Base-by-base conservation (phyloP, 257 asterid genomes). In the Coffea eugenioides region DNA sequence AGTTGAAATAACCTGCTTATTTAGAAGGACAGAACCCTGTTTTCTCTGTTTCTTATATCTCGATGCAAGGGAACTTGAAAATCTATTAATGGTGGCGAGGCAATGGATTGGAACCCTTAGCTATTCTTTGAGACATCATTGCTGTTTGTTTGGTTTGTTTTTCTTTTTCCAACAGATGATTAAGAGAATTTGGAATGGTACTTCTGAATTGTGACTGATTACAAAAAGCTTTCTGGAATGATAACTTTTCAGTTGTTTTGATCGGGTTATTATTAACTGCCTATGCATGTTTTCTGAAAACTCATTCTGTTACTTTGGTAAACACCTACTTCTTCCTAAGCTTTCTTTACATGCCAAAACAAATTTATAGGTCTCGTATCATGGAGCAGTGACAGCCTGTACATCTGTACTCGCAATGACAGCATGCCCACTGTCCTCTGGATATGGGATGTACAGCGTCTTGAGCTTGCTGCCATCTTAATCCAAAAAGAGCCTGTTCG, bases 361-460 rank as follows among this genome's bases (percentile, higher is more conserved):
- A 79, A 85, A 81, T 79, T 16, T 81, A 71, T 92, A 96, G 99
- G 98, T 54, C 94, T 96, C 23, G 75, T 94, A 87, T 91, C 97
- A 71, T 96, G 99, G 99, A 96, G 99, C 91, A 82, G 84, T 12
- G 94, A 96, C 88, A 92, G 97, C 85, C 94, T 85, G 65, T 94
- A 85, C 76, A 86, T 94, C 82, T 96, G 97, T 81, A 94, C 97
- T 25, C 97, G 99, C 69, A 96, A 93, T 25, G 99, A 95, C 87
- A 93, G 93, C 90, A 92, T 95, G 94, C 99, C 99, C 51, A 85
- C 91, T 5, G 98, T 94, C 68, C 88, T 94, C n/a, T 96, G 99
- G 99, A 85, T 96, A 85, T 96, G 99, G 99, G 98, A 96, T 81
- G 86, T 88, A 18, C 95, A 92, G 18, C 97, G 73, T 73, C 96